A percentile compares a stretch with the other conserved stretches of the same genome.
Conservation (phyloP, 2,329 filamentous ascomycete species). For the Colletotrichum euphorbiae region DNA sequence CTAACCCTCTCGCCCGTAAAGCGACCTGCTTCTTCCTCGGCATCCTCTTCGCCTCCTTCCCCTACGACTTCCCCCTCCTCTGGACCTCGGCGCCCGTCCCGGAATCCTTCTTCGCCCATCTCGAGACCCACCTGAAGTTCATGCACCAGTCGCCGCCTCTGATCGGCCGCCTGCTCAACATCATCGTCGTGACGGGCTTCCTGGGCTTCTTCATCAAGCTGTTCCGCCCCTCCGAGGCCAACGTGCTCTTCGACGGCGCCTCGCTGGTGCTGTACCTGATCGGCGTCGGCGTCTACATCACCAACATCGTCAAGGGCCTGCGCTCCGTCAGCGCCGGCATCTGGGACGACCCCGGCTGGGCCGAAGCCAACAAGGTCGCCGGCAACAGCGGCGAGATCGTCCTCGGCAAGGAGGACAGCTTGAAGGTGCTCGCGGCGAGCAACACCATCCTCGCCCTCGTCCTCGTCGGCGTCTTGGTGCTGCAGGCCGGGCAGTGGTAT, state of each 20-base stretch:
- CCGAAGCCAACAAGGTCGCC: slow-evolving; percentile 52
- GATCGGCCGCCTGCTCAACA: slow-evolving; percentile 93
- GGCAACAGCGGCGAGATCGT: slow-evolving; percentile 71
- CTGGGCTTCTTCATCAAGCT: slow-evolving; percentile 93
- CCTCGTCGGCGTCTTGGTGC: slow-evolving; percentile 87
- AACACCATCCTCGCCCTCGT: slow-evolving; percentile 97
- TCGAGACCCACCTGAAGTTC: slow-evolving; percentile 91
- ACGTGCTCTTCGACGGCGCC: slow-evolving; percentile 92
- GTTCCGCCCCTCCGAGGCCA: slow-evolving; percentile 92
- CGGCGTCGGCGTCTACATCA: slow-evolving; percentile 90
- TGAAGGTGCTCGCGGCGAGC: slow-evolving; percentile 91
- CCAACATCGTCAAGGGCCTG: slow-evolving; percentile 96
- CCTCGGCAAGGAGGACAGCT: slow-evolving; percentile 85
- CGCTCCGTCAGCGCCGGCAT: slow-evolving; percentile 81
- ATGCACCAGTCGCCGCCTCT: slow-evolving; percentile 91
- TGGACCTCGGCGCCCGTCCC: slow-evolving; percentile 77
- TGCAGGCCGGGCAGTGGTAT: slow-evolving; percentile 99
- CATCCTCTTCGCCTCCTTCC: slow-evolving; percentile 95
- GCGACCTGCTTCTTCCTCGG: slow-evolving; percentile 97
- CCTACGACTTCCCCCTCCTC: slow-evolving; percentile 93
- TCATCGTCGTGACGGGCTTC: slow-evolving; percentile 88
- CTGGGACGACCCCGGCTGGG: slow-evolving; percentile 60
- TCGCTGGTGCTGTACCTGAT: slow-evolving; percentile 86
- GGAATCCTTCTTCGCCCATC: slow-evolving; percentile 80
- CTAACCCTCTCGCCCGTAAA: slow-evolving; percentile 48